Evolutionary conservation across 108 stramenopile genomes (phyloP).

Genomic region (Nitzschia palea): DNA sequence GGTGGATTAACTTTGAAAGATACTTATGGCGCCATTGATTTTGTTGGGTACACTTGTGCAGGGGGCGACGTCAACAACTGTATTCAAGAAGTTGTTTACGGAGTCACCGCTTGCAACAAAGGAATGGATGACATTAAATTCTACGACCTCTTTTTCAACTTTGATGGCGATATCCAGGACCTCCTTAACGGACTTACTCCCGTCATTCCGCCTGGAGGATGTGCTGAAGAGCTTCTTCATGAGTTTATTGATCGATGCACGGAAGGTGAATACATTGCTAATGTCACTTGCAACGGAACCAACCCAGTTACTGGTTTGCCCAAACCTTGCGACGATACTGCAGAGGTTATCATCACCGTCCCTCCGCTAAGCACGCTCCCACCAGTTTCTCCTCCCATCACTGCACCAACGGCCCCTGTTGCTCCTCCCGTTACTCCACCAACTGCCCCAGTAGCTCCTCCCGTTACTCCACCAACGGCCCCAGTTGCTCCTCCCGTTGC

Average conservation of each 20-base stretch:
- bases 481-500: neutral
- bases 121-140: conserved; percentile 1
- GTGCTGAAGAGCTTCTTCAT: neutral
- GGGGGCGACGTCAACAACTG: conserved; percentile 26
- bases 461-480: neutral
- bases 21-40: conserved; percentile 20
- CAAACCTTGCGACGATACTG: neutral
- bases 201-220: conserved; percentile 16
- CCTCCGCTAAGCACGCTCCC: neutral
- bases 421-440: neutral
- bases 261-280: conserved; percentile 14
- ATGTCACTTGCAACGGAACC: conserved; percentile 16
- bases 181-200: neutral
- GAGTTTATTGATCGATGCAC: conserved; percentile 11
- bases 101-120: conserved; percentile 18
- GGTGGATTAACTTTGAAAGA: conserved; percentile 16
- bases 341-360: conserved; percentile 11
- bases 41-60: conserved; percentile 28
- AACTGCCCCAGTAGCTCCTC: neutral
- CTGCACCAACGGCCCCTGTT: neutral
- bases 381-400: neutral
- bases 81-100: conserved; percentile 10
- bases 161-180: neutral
- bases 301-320: conserved; percentile 8
- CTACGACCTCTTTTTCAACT: conserved; percentile 8